These are phyloP conservation scores for Phytopythium montanum DNA, from an alignment of 352 stramenopile genomes.

Conservation along the genomic window DNA sequence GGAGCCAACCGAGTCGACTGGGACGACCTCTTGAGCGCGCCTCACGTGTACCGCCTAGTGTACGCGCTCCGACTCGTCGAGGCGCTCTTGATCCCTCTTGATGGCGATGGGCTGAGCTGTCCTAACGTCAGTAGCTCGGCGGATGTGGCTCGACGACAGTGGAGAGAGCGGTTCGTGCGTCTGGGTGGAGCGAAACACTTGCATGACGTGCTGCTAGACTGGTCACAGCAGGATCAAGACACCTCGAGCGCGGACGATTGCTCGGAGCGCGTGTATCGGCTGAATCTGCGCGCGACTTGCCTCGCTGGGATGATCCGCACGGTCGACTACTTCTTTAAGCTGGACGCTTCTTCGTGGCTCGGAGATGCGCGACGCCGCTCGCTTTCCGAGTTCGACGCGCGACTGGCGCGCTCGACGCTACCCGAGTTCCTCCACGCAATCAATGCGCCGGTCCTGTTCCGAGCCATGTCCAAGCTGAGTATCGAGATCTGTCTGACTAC, in stretches of 20 bases:
- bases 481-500: slow-evolving; percentile 1
- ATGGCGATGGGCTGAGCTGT: background rate
- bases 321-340: slow-evolving; percentile 40
- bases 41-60: slow-evolving; percentile 49
- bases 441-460: slow-evolving; percentile 13
- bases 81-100: slow-evolving; percentile 49
- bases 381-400: slow-evolving; percentile 25
- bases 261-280: slow-evolving; percentile 19
- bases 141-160: slow-evolving; percentile 53
- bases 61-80: slow-evolving; percentile 72
- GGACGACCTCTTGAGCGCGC: slow-evolving; percentile 37
- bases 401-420: slow-evolving; percentile 25
- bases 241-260: background rate
- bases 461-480: slow-evolving; percentile 11
- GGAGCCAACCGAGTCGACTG: slow-evolving; percentile 29
- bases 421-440: slow-evolving; percentile 32
- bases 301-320: slow-evolving; percentile 46
- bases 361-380: background rate
- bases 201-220: slow-evolving; percentile 31
- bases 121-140: background rate
- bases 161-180: slow-evolving; percentile 74
- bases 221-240: slow-evolving; percentile 1
- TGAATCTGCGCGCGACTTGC: slow-evolving; percentile 42
- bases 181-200: slow-evolving; percentile 51
- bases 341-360: slow-evolving; percentile 8